A percentile compares a stretch with the other conserved stretches of the same genome.
Conservation (phyloP, 2,329 filamentous ascomycete genomes). For the Cytospora chrysosperma region DNA sequence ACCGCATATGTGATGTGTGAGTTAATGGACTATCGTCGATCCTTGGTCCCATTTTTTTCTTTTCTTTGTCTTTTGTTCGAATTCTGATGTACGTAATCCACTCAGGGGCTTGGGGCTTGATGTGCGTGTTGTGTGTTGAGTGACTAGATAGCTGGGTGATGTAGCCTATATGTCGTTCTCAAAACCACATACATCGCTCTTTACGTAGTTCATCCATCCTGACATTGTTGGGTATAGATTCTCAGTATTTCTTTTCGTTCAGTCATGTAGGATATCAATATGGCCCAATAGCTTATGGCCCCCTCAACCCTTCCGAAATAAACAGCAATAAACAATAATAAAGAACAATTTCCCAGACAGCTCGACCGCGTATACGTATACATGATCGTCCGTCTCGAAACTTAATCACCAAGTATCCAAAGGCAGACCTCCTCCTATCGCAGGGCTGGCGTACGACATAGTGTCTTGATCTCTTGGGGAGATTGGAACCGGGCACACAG, state of each 20-base stretch:
- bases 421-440: not conserved
- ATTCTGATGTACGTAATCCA: too few species aligned
- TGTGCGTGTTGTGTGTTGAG: not conserved
- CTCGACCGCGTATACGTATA: not conserved
- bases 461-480: not conserved
- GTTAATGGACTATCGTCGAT: not conserved
- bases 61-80: too few species aligned
- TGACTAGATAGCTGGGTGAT: too few species aligned
- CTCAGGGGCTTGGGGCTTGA: too few species aligned
- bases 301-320: too few species aligned
- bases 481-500: not conserved
- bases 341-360: too few species aligned
- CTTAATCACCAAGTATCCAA: not conserved
- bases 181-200: not conserved
- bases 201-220: not conserved
- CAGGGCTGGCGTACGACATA: not conserved
- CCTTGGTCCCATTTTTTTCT: not conserved
- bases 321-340: too few species aligned
- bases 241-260: not conserved
- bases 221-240: not conserved
- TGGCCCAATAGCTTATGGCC: too few species aligned
- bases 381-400: not conserved
- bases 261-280: conserved; percentile 10
- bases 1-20: not conserved
- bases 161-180: not conserved